Evolutionary conservation across 495 filamentous ascomycete species (phyloP).

Genomic region (Tuber indicum): DNA sequence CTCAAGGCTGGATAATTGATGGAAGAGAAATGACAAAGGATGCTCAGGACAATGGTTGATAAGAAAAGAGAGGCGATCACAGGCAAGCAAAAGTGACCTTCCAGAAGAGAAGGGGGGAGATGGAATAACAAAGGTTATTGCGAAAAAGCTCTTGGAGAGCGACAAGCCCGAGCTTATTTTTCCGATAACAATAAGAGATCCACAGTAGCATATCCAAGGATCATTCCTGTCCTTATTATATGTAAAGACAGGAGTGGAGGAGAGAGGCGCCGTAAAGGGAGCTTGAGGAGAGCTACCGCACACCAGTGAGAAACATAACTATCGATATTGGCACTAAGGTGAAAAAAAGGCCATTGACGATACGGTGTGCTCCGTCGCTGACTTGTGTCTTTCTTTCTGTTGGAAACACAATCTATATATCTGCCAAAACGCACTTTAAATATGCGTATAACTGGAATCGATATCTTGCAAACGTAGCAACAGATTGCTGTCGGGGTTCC

Average conservation of each 20-base stretch:
- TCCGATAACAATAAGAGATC: slow-evolving; percentile 26
- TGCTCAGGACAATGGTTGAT: slow-evolving; percentile 21
- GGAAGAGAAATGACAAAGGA: slow-evolving; percentile 26
- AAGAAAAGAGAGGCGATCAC: slow-evolving; percentile 28
- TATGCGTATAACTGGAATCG: slow-evolving; percentile 32
- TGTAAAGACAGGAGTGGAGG: slow-evolving; percentile 23
- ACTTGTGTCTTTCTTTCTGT: slow-evolving; percentile 31
- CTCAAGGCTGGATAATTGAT: slow-evolving; percentile 14
- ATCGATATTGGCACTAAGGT: slow-evolving; percentile 25
- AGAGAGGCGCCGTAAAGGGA: slow-evolving; percentile 10
- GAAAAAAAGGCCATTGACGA: slow-evolving; percentile 21
- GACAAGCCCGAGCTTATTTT: slow-evolving; percentile 19
- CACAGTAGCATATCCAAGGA: slow-evolving; percentile 29
- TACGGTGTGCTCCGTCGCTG: slow-evolving; percentile 33
- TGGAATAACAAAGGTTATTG: slow-evolving; percentile 21
- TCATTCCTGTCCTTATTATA: slow-evolving; percentile 36
- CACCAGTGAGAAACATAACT: slow-evolving; percentile 32
- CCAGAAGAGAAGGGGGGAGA: slow-evolving; percentile 8
- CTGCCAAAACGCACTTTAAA: slow-evolving; percentile 33
- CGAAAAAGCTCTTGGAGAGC: slow-evolving; percentile 17
- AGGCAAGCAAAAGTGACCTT: slow-evolving; percentile 17
- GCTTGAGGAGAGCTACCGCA: slow-evolving; percentile 27
- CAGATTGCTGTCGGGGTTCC: slow-evolving; percentile 22
- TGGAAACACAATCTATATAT: slow-evolving; percentile 36
- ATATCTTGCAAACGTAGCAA: slow-evolving; percentile 27